These are phyloP conservation scores for Acrocalymma vagum DNA, from an alignment of 2,329 filamentous ascomycete species.

Conservation along the genomic window DNA sequence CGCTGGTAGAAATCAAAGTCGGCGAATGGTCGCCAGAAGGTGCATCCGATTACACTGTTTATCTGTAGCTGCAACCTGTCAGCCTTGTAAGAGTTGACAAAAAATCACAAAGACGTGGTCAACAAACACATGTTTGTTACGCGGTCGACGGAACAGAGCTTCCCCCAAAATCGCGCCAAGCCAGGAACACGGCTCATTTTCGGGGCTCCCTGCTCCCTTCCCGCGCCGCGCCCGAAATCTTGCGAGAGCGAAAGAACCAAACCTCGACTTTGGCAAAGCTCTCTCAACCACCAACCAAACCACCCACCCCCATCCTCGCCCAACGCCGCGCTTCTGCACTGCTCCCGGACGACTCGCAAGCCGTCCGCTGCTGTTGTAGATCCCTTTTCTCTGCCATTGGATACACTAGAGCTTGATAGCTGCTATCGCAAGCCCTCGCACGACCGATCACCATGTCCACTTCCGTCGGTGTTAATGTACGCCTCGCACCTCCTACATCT, in stretches of 20 bases:
- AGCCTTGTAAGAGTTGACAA: no score
- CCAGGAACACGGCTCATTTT: slow-evolving; percentile 27
- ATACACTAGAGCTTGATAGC: slow-evolving; percentile 22
- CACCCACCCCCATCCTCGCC: slow-evolving; percentile 27
- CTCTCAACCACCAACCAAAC: slow-evolving; percentile 24
- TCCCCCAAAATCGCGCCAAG: slow-evolving; percentile 38
- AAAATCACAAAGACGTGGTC: no score
- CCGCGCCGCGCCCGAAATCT: slow-evolving; percentile 29
- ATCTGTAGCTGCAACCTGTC: no score
- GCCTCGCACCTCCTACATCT: slow-evolving; percentile 29
- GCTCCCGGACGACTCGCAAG: slow-evolving; percentile 19
- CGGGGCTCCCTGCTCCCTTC: no score
- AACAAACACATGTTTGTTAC: no score
- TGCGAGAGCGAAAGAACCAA: no score
- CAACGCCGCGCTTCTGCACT: slow-evolving; percentile 27
- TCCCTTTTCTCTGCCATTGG: slow-evolving; percentile 39
- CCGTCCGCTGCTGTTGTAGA: slow-evolving; percentile 27
- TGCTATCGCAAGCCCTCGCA: slow-evolving; percentile 30
- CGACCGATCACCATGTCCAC: slow-evolving; percentile 48
- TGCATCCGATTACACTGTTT: no score
- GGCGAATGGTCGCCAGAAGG: no score
- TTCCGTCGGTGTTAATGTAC: slow-evolving; percentile 63
- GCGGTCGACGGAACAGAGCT: no score
- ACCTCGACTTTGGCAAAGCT: slow-evolving; percentile 39
- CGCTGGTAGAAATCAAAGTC: not conserved